Conservation (phyloP, 805 yeast genomes). For the Myxozyma mucilagina region DNA sequence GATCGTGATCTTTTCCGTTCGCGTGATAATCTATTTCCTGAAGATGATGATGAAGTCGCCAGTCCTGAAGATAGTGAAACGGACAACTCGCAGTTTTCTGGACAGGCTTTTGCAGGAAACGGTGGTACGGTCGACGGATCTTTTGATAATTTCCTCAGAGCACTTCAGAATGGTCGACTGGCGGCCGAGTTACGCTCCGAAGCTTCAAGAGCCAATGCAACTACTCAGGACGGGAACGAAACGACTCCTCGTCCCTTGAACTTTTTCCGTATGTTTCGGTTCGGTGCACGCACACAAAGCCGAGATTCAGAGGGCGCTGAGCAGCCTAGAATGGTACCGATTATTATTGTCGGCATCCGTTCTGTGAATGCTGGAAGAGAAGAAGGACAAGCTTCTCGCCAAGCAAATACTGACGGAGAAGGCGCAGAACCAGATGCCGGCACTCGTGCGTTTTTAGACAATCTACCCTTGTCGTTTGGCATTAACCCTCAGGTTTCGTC, state of each 20-base stretch:
- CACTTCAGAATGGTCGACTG: constrained; percentile 45
- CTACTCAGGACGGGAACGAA: neutral
- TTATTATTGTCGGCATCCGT: constrained; percentile 52
- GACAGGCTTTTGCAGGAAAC: constrained; percentile 3
- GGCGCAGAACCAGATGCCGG: constrained; percentile 2
- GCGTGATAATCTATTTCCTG: too few species aligned
- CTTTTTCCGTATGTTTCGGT: constrained; percentile 42
- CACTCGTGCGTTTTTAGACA: constrained; percentile 14
- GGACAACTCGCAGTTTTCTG: neutral
- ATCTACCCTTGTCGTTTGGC: constrained; percentile 14
- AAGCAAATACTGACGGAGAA: constrained; percentile 13
- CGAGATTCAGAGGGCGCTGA: neutral
- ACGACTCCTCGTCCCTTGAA: constrained; percentile 31
- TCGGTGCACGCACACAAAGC: constrained; percentile 30
- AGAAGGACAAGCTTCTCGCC: neutral
- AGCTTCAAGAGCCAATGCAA: constrained; percentile 9
- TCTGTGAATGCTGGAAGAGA: constrained; percentile 37
- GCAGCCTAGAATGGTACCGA: constrained; percentile 43
- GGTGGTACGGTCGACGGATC: constrained; percentile 42
- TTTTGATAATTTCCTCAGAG: constrained; percentile 49
- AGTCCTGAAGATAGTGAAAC: neutral
- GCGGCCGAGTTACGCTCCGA: constrained; percentile 44
- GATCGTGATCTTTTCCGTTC: neutral
- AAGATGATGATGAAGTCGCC: neutral
- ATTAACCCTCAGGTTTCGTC: neutral